Evolutionary conservation across 1,139 yeast species (phyloP), one percentile per base, ranked within the genome.

Genomic region (Entelexis paramagnoliae): DNA sequence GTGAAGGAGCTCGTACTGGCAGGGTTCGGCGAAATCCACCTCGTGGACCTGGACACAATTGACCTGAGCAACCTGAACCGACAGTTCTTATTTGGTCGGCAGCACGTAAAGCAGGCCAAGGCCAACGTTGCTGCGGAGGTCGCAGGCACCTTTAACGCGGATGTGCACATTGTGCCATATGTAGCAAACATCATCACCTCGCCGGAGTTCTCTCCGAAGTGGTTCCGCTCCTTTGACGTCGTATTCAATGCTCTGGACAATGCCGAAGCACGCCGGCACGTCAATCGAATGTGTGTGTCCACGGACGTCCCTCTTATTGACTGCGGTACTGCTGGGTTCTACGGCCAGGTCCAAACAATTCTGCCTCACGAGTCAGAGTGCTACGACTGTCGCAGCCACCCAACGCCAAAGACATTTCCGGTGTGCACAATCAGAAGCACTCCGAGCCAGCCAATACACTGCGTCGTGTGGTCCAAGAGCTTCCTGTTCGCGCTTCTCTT

Each of bases 341-440:
- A 81, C 56, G 98, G 98, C 20, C 96, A 91, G 64, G 84, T 85
- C 35, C 95, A 86, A 64, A 96, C 96, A 1, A 89, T 93, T 51
- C 76, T 78, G 57, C 95, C 96, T 1, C 42, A 28, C 16, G 62
- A 71, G 51, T 81, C 94, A 8, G 98, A 91, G 68, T 93, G 99
- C 68, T 93, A 88, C 66, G 96, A 87, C 58, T 93, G 99, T 67
- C 79, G 81, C 33, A 79, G 84, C 7, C 87, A 89, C 63, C 93
- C 80, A 35, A 80, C 94, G 0, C 96, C 96, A 3, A 88, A 85
- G 63, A 77, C 94, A 0, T 91, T 79, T 66, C 96, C 99, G 0
- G 96, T 93, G 2, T 93, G 99, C 65, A 93, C 98, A 0, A 93
- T 93, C 52, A 74, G 99, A 58, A 86, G 96, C 10, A 91, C 98